Evolutionary conservation across 75 land plant species (phyloP), one percentile per base, ranked within the genome.

Genomic region (Cunninghamia lanceolata): DNA sequence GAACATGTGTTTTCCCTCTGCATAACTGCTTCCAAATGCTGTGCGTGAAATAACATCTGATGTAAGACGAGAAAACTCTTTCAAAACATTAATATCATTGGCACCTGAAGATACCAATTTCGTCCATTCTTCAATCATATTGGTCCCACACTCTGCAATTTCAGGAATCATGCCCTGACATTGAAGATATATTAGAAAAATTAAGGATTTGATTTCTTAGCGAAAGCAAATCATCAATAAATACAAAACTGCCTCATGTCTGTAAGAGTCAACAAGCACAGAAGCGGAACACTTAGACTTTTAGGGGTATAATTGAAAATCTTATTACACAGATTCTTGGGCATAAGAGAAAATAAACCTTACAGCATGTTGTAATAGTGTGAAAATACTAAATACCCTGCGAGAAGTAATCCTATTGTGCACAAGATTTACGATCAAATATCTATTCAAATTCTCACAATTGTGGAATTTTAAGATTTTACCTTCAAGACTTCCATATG

Each of bases 11-110:
- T 84, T 89, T 9, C 94, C 93, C 82, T 90, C 88, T 84, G 86
- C 82, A 86, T 89, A 90, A 86, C 83, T 93, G 89, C 91, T 89
- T 52, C 94, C 94, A 87, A 93, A 93, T 36, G 94, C 93, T 52
- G 94, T 86, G 39, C 88, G 71, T 16, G 94, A 89, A 35, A 93
- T 93, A 38, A 87, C 89, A 86, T 92, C 92, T 75, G 87, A 88
- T 35, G 92, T 89, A n/a, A 94, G 79, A 9, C 66, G 85, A 13
- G 85, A 87, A 63, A 94, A 85, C 83, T 91, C 88, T 4, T 89
- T 86, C 85, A 85, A 87, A 8, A 88, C 88, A 76, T 92, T 92
- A 14, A 92, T 16, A 46, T 89, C 94, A 84, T 13, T 50, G 16
- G 36, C 38, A 47, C 9, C 59, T 1, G 38, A 38, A 28, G 74